Evolutionary conservation across 257 asterid genomes (phyloP).

Genomic region (Solanum ossicruentum): DNA sequence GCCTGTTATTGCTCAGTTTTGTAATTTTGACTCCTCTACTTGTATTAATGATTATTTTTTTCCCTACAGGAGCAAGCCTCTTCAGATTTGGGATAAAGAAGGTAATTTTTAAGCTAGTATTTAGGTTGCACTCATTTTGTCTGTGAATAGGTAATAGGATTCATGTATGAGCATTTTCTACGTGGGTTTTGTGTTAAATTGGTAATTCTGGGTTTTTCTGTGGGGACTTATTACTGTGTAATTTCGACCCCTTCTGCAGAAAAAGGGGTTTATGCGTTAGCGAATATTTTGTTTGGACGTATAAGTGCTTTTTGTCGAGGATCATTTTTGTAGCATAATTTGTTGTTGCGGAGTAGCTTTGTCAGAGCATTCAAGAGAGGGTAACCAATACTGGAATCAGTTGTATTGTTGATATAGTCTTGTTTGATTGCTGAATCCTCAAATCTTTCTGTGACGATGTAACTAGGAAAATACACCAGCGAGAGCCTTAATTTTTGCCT

Average conservation of each 20-base stretch:
- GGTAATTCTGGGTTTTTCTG: not conserved
- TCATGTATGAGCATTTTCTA: not conserved
- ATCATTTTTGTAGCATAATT: not conserved
- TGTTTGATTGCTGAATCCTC: not conserved
- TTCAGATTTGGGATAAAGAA: slow-evolving; percentile 99
- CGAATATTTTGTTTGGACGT: not conserved
- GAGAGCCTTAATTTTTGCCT: not conserved
- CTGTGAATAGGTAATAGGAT: not conserved
- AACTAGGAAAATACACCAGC: not conserved
- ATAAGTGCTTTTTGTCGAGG: not conserved
- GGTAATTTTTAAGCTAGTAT: slow-evolving; percentile 16
- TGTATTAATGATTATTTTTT: not conserved
- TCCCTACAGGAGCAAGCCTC: slow-evolving; percentile 77
- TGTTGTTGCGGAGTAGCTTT: not conserved
- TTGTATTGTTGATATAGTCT: not conserved
- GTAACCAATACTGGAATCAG: not conserved
- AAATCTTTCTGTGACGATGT: not conserved
- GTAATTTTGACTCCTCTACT: not conserved
- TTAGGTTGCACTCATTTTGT: not conserved
- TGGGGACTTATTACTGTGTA: not conserved
- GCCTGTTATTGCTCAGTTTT: not conserved
- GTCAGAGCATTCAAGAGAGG: not conserved
- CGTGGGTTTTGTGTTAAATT: not conserved
- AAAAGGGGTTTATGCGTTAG: not conserved
- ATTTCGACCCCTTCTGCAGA: not conserved